Percentiles rank a stretch among this genome's conserved stretches.
Evolutionary conservation across 345 rosid species (phyloP).

Genomic region (Durio zibethinus): DNA sequence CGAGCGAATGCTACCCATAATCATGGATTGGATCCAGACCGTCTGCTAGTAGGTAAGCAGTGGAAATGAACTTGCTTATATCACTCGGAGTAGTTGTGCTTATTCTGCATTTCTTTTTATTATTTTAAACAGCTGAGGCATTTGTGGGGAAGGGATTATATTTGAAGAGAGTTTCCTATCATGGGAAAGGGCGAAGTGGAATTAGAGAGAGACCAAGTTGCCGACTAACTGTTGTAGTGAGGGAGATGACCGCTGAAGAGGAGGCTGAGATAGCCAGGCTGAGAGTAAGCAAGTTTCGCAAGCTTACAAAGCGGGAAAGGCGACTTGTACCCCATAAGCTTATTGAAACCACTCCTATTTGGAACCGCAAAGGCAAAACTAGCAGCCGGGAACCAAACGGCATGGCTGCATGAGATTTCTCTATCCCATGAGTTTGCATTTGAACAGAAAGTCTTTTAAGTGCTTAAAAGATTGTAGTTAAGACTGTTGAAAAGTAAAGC

Average conservation of each 20-base stretch:
- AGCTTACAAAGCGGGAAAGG: constrained; percentile 68
- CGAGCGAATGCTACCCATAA: constrained; percentile 91
- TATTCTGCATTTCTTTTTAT: constrained; percentile 1
- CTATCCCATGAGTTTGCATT: neutral
- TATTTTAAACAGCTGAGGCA: constrained; percentile 65
- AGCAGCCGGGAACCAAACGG: neutral
- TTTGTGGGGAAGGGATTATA: constrained; percentile 82
- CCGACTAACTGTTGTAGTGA: constrained; percentile 72
- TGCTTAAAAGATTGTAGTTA: neutral
- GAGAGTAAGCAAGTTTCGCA: constrained; percentile 66
- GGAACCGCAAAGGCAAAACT: constrained; percentile 69
- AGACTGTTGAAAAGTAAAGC: neutral
- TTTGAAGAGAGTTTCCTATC: constrained; percentile 60
- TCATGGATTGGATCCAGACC: constrained; percentile 80
- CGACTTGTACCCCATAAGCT: constrained; percentile 72
- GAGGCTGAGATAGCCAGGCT: constrained; percentile 86
- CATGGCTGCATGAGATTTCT: constrained; percentile 4
- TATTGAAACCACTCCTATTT: constrained; percentile 78
- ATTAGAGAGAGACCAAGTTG: constrained; percentile 59
- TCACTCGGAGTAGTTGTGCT: neutral
- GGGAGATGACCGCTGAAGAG: constrained; percentile 82
- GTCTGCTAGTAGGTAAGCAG: constrained; percentile 77
- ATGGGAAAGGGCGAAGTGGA: constrained; percentile 64
- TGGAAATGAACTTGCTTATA: constrained; percentile 11
- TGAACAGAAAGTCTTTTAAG: neutral